These are phyloP conservation scores for Trichophyton equinum DNA, from an alignment of 2,329 filamentous ascomycete genomes.

Conservation along the genomic window DNA sequence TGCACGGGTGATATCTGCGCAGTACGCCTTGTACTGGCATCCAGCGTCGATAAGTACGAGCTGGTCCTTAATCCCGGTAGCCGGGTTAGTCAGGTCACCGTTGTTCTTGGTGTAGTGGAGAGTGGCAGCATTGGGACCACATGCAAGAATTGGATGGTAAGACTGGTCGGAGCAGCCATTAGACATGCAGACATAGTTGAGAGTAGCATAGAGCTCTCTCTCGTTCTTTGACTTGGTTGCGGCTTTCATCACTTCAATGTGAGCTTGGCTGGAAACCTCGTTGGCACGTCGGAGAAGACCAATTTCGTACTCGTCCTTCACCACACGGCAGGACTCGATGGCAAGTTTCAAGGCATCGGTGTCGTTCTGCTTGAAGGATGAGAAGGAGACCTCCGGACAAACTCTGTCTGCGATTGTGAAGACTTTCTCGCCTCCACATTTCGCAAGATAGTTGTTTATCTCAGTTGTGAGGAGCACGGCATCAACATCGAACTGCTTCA, in stretches of 20 bases:
- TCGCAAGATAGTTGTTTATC: constrained; percentile 59
- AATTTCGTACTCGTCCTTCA: constrained; percentile 80
- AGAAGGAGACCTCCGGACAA: constrained; percentile 57
- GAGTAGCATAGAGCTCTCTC: constrained; percentile 68
- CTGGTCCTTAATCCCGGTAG: constrained; percentile 39
- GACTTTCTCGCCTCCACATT: constrained; percentile 39
- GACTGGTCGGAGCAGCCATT: constrained; percentile 64
- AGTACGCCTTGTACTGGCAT: constrained; percentile 73
- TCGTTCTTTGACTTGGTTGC: constrained; percentile 59
- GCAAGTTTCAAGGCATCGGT: constrained; percentile 49
- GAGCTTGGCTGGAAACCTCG: constrained; percentile 63
- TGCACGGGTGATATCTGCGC: constrained; percentile 79
- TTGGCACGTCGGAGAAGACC: constrained; percentile 71
- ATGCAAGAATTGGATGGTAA: constrained; percentile 79
- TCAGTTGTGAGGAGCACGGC: constrained; percentile 59
- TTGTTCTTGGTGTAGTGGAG: constrained; percentile 81
- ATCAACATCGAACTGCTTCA: constrained; percentile 69
- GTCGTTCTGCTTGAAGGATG: constrained; percentile 56
- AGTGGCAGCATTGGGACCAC: constrained; percentile 68
- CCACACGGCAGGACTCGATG: constrained; percentile 67
- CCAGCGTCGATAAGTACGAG: constrained; percentile 78
- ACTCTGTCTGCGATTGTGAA: constrained; percentile 72
- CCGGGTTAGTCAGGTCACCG: constrained; percentile 47
- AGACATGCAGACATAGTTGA: constrained; percentile 58
- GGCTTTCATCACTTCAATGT: constrained; percentile 56